phyloP scores from a whole-genome alignment of 495 filamentous ascomycete genomes.

The Rusavskia elegans region DNA sequence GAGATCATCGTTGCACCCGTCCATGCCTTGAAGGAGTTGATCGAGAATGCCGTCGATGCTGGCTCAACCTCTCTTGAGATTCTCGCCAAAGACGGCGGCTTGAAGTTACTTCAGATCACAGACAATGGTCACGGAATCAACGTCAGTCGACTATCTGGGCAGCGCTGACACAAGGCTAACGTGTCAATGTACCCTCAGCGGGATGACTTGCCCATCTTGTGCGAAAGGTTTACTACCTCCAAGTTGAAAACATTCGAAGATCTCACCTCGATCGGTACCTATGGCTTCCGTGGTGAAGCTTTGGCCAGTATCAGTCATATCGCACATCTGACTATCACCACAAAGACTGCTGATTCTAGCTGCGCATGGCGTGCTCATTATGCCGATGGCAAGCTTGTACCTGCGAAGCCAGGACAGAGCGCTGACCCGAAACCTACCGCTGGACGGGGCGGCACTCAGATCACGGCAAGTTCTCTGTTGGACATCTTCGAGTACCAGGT shows the following conservation, averaged over 20 bases:
- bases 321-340: slow-evolving; percentile 87
- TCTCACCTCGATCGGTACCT: slow-evolving; percentile 77
- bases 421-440: slow-evolving; percentile 79
- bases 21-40: slow-evolving; percentile 91
- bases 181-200: slow-evolving; percentile 29
- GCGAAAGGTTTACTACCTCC: slow-evolving; percentile 93
- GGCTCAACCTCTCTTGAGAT: slow-evolving; percentile 86
- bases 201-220: slow-evolving; percentile 86
- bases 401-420: slow-evolving; percentile 82
- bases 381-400: slow-evolving; percentile 64
- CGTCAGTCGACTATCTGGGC: slow-evolving; percentile 29
- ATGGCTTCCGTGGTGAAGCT: slow-evolving; percentile 94
- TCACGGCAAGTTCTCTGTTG: slow-evolving; percentile 42
- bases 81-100: slow-evolving; percentile 85
- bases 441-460: slow-evolving; percentile 89
- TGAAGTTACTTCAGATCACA: slow-evolving; percentile 92
- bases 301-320: slow-evolving; percentile 98
- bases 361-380: slow-evolving; percentile 86
- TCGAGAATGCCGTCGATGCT: slow-evolving; percentile 95
- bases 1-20: slow-evolving; percentile 98
- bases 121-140: slow-evolving; percentile 97
- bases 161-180: neutral
- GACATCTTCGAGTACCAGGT: neutral
- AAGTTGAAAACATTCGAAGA: slow-evolving; percentile 95
- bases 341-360: slow-evolving; percentile 75